Conservation (phyloP, 2,329 filamentous ascomycete genomes). For the Colletotrichum viniferum region DNA sequence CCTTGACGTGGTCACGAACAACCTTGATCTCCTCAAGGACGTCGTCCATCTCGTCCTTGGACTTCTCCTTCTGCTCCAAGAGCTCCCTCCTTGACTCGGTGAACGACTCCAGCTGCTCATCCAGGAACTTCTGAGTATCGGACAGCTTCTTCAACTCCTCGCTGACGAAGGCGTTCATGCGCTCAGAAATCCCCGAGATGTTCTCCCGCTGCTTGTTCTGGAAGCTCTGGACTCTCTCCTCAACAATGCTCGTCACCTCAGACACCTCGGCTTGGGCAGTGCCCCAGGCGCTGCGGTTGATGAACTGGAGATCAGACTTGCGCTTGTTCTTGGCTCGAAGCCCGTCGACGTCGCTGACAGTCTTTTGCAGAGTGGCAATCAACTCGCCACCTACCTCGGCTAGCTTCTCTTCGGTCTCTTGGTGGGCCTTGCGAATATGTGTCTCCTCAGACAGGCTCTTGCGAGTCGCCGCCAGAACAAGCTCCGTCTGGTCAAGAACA, state of each 20-base stretch:
- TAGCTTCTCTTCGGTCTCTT: constrained; percentile 82
- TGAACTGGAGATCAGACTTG: constrained; percentile 79
- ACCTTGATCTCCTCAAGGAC: constrained; percentile 90
- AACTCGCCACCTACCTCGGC: constrained; percentile 75
- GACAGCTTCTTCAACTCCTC: constrained; percentile 76
- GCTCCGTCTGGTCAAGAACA: constrained; percentile 85
- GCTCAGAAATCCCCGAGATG: constrained; percentile 68
- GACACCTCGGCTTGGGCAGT: constrained; percentile 76
- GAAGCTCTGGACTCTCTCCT: constrained; percentile 75
- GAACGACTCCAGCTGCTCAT: constrained; percentile 72
- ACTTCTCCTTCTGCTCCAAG: constrained; percentile 67
- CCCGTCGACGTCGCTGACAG: constrained; percentile 79
- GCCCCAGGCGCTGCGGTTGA: constrained; percentile 82
- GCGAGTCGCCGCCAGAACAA: constrained; percentile 78
- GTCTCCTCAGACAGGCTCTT: constrained; percentile 81
- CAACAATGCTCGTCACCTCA: constrained; percentile 78
- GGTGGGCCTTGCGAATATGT: constrained; percentile 79
- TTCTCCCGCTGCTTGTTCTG: constrained; percentile 74
- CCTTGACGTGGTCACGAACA: constrained; percentile 87
- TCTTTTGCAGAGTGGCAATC: constrained; percentile 76
- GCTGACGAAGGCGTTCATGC: constrained; percentile 79
- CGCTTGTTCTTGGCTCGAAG: constrained; percentile 86
- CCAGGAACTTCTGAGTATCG: constrained; percentile 71
- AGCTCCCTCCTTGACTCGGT: constrained; percentile 71
- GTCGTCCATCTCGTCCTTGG: constrained; percentile 87